Percentiles rank a stretch among this genome's conserved stretches.
Evolutionary conservation across 345 rosid genomes (phyloP).

Genomic region (Microcos paniculata): DNA sequence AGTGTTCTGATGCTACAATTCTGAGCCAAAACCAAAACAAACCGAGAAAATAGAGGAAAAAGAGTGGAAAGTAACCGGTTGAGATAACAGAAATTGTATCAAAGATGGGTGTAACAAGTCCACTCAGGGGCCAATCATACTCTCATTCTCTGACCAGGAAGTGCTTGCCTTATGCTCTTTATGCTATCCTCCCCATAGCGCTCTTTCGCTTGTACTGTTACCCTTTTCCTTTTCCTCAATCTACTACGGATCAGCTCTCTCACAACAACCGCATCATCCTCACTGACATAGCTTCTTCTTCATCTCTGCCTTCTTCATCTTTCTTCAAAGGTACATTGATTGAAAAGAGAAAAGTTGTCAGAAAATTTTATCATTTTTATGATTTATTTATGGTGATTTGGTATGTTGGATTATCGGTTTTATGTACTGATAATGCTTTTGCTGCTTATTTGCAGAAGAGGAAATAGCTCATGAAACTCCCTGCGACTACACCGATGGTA

Average conservation of each 20-base stretch:
- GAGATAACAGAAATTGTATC: background rate
- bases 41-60: background rate
- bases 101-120: slow-evolving; percentile 42
- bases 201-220: slow-evolving; percentile 50
- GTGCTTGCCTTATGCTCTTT: slow-evolving; percentile 46
- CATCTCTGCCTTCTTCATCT: slow-evolving; percentile 15
- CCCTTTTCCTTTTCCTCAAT: slow-evolving; percentile 29
- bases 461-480: slow-evolving; percentile 32
- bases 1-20: background rate
- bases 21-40: background rate
- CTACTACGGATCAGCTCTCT: slow-evolving; percentile 24
- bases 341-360: background rate
- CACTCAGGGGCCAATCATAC: slow-evolving; percentile 33
- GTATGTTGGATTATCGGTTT: background rate
- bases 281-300: slow-evolving; percentile 24
- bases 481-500: slow-evolving; percentile 75
- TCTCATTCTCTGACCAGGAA: slow-evolving; percentile 30
- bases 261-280: slow-evolving; percentile 14
- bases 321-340: slow-evolving; percentile 28
- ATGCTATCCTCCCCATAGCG: slow-evolving; percentile 37
- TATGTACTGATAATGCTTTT: background rate
- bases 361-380: background rate
- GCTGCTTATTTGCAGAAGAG: slow-evolving; percentile 37
- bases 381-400: background rate
- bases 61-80: background rate